These are phyloP conservation scores for Fusarium circinatum DNA, from an alignment of 2,329 filamentous ascomycete species.

Conservation along the genomic window DNA sequence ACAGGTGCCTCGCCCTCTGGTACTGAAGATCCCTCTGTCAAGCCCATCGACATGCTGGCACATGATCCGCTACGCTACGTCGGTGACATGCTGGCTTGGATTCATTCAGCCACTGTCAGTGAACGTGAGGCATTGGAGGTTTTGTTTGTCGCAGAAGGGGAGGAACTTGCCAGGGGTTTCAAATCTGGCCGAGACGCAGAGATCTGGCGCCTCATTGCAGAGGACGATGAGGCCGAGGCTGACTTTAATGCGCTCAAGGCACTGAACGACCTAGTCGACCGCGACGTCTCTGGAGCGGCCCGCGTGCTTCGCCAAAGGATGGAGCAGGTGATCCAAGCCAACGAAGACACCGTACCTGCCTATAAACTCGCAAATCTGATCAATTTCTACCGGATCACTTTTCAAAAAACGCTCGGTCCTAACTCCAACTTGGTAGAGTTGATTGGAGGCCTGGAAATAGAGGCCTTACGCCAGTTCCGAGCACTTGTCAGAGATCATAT, in stretches of 20 bases:
- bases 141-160: slow-evolving; percentile 89
- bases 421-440: slow-evolving; percentile 76
- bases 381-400: slow-evolving; percentile 88
- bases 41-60: slow-evolving; percentile 93
- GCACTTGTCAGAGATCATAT: slow-evolving; percentile 83
- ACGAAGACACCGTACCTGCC: slow-evolving; percentile 87
- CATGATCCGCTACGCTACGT: slow-evolving; percentile 93
- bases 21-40: slow-evolving; percentile 70
- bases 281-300: slow-evolving; percentile 82
- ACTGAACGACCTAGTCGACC: slow-evolving; percentile 85
- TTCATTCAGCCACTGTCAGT: slow-evolving; percentile 91
- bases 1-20: slow-evolving; percentile 75
- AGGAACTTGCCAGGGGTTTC: slow-evolving; percentile 86
- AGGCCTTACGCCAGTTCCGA: slow-evolving; percentile 84
- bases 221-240: slow-evolving; percentile 63
- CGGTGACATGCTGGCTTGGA: slow-evolving; percentile 98
- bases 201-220: slow-evolving; percentile 77
- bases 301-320: slow-evolving; percentile 88
- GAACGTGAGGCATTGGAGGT: slow-evolving; percentile 93
- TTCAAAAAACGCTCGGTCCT: slow-evolving; percentile 78
- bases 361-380: slow-evolving; percentile 93
- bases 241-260: slow-evolving; percentile 85
- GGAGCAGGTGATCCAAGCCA: slow-evolving; percentile 90
- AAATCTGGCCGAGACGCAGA: slow-evolving; percentile 84
- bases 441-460: slow-evolving; percentile 75